These are phyloP conservation scores for Sugiyamaella grinbergsii DNA, from an alignment of 1,139 yeast genomes.

Conservation along the genomic window DNA sequence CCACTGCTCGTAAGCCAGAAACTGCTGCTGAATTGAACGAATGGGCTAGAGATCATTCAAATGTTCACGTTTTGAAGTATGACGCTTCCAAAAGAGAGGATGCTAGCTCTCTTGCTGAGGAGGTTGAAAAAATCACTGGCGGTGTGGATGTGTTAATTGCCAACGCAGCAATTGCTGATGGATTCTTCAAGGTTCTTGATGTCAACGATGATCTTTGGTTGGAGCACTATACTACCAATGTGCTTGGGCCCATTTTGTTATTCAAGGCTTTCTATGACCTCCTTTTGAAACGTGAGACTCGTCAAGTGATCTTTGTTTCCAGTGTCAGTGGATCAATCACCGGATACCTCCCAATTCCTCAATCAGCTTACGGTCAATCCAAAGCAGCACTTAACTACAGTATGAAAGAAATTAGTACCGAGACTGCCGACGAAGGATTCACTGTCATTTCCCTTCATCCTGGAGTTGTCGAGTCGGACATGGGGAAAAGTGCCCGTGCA, in stretches of 20 bases:
- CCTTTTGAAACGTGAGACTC: slow-evolving; percentile 24
- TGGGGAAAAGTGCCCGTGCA: no score
- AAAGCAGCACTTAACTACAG: slow-evolving; percentile 19
- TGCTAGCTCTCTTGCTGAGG: no score
- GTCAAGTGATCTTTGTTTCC: slow-evolving; percentile 34
- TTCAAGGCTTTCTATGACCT: slow-evolving; percentile 4
- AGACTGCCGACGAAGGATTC: slow-evolving; percentile 34
- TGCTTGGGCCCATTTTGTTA: slow-evolving; percentile 14
- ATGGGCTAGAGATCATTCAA: no score
- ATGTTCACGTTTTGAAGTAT: no score
- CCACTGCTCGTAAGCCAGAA: no score
- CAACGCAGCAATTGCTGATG: slow-evolving; percentile 16
- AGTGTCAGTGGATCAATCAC: slow-evolving; percentile 36
- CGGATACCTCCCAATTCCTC: slow-evolving; percentile 22
- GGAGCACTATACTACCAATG: slow-evolving; percentile 22
- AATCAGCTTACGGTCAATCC: slow-evolving; percentile 15
- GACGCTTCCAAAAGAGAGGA: no score
- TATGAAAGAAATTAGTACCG: slow-evolving; percentile 12
- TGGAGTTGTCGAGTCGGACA: slow-evolving; percentile 42
- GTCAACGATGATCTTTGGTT: slow-evolving; percentile 2
- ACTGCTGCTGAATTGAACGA: no score
- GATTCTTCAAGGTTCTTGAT: background rate
- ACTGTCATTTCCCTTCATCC: slow-evolving; percentile 42
- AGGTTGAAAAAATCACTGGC: no score
- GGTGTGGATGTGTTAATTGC: no score